These are phyloP conservation scores for Elaphomyces granulatus DNA, from an alignment of 495 filamentous ascomycete species.

Conservation along the genomic window DNA sequence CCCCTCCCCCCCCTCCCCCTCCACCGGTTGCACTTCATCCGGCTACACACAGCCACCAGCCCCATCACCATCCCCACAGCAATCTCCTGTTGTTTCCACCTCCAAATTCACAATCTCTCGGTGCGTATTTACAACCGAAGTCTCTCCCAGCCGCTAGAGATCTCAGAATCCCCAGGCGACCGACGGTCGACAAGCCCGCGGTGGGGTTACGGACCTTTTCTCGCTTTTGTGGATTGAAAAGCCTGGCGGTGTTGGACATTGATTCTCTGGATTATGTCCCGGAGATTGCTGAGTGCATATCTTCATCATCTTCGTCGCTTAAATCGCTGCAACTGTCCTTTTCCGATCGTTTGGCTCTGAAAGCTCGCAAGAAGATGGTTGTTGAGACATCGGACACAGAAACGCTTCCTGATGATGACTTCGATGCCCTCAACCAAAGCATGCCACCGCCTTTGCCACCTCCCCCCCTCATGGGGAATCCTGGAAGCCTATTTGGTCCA, in stretches of 20 bases:
- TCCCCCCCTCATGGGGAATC: conserved; percentile 1
- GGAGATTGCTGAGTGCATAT: conserved; percentile 39
- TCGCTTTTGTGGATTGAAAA: conserved; percentile 40
- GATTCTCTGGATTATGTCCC: conserved; percentile 38
- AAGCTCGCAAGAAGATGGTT: conserved; percentile 35
- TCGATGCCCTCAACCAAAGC: conserved; percentile 1
- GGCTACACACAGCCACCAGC: background rate
- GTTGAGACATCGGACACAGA: conserved; percentile 32
- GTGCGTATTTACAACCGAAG: background rate
- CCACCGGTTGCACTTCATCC: conserved; percentile 2
- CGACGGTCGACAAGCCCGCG: conserved; percentile 10
- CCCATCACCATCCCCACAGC: background rate
- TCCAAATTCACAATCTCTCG: background rate
- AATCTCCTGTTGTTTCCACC: background rate
- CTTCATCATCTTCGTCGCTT: conserved; percentile 35
- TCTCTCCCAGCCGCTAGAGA: background rate
- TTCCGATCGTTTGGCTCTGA: conserved; percentile 33
- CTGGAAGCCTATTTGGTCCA: background rate
- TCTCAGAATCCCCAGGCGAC: background rate
- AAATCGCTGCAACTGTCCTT: conserved; percentile 42
- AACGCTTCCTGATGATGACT: conserved; percentile 36
- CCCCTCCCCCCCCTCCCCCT: conserved; percentile 3
- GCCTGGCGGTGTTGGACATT: conserved; percentile 40
- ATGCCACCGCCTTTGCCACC: background rate
- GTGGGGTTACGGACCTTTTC: conserved; percentile 34